Base-by-base conservation (phyloP, 2,329 filamentous ascomycete species). In the Fusarium sp. region DNA sequence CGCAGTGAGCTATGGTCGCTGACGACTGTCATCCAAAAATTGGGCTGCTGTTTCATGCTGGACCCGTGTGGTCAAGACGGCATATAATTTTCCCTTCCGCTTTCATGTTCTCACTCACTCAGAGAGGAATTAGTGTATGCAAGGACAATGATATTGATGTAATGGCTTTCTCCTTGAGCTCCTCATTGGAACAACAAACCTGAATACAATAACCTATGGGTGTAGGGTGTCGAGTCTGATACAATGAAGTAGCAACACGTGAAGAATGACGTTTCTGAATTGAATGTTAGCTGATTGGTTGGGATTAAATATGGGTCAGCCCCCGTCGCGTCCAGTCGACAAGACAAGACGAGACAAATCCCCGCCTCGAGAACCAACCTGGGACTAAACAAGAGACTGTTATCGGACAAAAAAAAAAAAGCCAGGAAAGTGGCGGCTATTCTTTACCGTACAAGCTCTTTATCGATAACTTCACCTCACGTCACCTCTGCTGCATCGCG, bases 231-330 rank as follows among this genome's bases (percentile, higher is more conserved):
- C 55, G 60, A 31, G 15, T 26, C 11, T 58, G 38, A 45, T 38
- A 11, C 38, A 36, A 2, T 22, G 32, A 24, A 38, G 36, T 42
- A 38, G 19, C 52, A 49, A 39, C 54, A 55, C 54, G 61, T 58
- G 47, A 47, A 44, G 40, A 38, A 64, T 63, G 62, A 65, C 56
- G 62, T 63, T 63, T 53, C 41, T 28, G 34, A 35, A 42, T 55
- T 66, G 26, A n/a, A 46, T 59, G 40, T 55, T 48, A 50, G 47
- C 36, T 65, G 44, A 65, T 65, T 65, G 62, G 62, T 1, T 28
- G 62, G 48, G 62, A 62, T 47, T 42, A 66, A 65, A 55, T 65
- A 59, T 46, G 62, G 62, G 48, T 32, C 61, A 44, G 26, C 15
- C 24, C 40, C 54, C 36, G 40, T 49, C 44, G 31, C 25, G 42